These are phyloP conservation scores for Gastrolobium villosum DNA, from an alignment of 306 rosid species.

Conservation along the genomic window DNA sequence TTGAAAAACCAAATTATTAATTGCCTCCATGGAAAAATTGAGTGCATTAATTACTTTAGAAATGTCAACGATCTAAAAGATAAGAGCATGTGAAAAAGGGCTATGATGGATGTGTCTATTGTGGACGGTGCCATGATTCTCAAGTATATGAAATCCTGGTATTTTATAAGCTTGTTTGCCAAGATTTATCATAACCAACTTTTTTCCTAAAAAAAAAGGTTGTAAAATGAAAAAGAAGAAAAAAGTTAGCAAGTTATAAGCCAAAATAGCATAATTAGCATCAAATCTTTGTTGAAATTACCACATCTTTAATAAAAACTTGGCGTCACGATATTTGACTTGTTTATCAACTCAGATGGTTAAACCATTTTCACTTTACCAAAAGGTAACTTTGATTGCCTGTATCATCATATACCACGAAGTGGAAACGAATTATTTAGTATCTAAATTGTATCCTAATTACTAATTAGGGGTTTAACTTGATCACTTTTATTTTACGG, in stretches of 20 bases:
- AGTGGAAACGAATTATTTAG: not conserved
- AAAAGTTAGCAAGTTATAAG: slow-evolving; percentile 47
- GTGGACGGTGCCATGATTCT: slow-evolving; percentile 60
- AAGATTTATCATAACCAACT: slow-evolving; percentile 52
- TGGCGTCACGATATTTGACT: slow-evolving; percentile 18
- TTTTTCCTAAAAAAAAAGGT: not conserved
- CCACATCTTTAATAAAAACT: not conserved
- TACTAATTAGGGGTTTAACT: not conserved
- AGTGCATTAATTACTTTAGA: slow-evolving; percentile 44
- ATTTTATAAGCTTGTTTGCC: slow-evolving; percentile 48
- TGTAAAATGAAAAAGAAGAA: slow-evolving; percentile 31
- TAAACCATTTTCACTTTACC: not conserved
- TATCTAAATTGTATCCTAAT: not conserved
- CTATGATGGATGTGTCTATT: slow-evolving; percentile 54
- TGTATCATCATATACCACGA: not conserved
- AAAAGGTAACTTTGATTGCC: not conserved
- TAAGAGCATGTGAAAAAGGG: slow-evolving; percentile 54
- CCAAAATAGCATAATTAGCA: slow-evolving; percentile 56
- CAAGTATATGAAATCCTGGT: slow-evolving; percentile 25
- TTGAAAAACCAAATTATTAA: slow-evolving; percentile 11
- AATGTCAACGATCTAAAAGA: slow-evolving; percentile 57
- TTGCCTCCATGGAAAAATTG: slow-evolving; percentile 36
- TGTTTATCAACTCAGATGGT: slow-evolving; percentile 11
- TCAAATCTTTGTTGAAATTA: slow-evolving; percentile 35
- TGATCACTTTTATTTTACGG: not conserved